phyloP scores from a whole-genome alignment of 805 yeast genomes.

The Spathaspora hagerdaliae region DNA sequence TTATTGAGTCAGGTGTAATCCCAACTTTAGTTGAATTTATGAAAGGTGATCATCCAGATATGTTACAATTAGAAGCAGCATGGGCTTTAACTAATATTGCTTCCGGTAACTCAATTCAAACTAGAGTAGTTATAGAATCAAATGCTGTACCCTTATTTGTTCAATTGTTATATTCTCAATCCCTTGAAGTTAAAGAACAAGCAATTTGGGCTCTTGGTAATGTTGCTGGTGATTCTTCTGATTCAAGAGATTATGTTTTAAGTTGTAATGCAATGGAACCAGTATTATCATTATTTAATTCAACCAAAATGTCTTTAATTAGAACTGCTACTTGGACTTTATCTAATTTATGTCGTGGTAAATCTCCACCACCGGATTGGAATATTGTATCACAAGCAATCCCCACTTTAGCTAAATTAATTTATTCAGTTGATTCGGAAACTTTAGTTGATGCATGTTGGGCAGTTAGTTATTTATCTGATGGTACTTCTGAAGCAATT shows the following conservation, averaged over 20 bases:
- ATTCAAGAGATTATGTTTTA: constrained; percentile 85
- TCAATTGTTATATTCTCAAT: constrained; percentile 69
- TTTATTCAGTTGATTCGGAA: constrained; percentile 87
- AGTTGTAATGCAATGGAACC: constrained; percentile 86
- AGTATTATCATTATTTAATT: constrained; percentile 70
- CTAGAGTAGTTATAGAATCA: constrained; percentile 83
- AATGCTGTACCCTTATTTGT: constrained; percentile 94
- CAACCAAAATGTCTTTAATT: constrained; percentile 82
- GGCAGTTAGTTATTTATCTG: constrained; percentile 94
- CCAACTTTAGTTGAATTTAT: constrained; percentile 86
- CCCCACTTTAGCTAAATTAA: constrained; percentile 87
- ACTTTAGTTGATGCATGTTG: constrained; percentile 96
- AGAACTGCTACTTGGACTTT: constrained; percentile 98
- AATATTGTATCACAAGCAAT: constrained; percentile 75
- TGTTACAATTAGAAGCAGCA: constrained; percentile 95
- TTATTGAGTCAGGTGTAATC: constrained; percentile 89
- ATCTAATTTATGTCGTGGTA: constrained; percentile 94
- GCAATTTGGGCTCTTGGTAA: constrained; percentile 99
- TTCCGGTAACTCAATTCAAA: constrained; percentile 87
- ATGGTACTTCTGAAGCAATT: constrained; percentile 88
- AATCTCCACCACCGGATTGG: constrained; percentile 97
- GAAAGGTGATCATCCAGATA: constrained; percentile 68
- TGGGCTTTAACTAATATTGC: constrained; percentile 99
- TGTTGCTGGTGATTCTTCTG: constrained; percentile 95
- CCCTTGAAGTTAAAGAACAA: constrained; percentile 93